Evolutionary conservation across 2,329 filamentous ascomycete species (phyloP), one percentile per base, ranked within the genome.

Genomic region (Blastomyces gilchristii): DNA sequence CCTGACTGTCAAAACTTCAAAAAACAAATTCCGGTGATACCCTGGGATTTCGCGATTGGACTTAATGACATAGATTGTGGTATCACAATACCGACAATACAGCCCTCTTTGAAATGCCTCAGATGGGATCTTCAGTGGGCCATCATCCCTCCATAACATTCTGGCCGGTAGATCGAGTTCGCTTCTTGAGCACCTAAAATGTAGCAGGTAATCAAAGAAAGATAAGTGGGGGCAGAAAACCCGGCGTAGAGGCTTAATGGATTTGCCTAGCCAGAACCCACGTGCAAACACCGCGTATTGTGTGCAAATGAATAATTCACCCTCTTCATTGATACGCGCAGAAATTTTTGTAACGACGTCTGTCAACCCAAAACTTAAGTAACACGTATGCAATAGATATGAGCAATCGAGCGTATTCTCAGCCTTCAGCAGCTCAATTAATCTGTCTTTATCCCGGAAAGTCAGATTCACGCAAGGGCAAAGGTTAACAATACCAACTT

Each of bases 71-170:
- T 60, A 60, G 25, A 60, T 31, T 34, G 58, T 31, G 41, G 58
- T 60, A 34, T 60, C 58, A 50, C 58, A 60, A 60, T 47, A 60
- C 41, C 34, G 12, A 43, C 58, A 60, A 50, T 37, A 49, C 25
- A 34, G 31, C 6, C 31, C 31, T 34, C 31, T 34, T 7, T 34
- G 31, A 34, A 34, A 34, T 34, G 31, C 6, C 31, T 34, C 31
- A 6, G 31, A 34, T 34, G 31, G 31, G 1, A 4, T 7, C 31
- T 7, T 1, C 2, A 1, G 2, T 34, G 31, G 3, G 6, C 4
- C 4, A 34, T 34, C 31, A 4, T 34, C 6, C n/a, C n/a, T 22
- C 6, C 3, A 34, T 34, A 34, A 34, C 31, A 34, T 6, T 28
- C 41, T 60, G 39, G 16, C 8, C 8, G 22, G 39, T 22, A 47